Evolutionary conservation across 2,329 filamentous ascomycete species (phyloP).

Genomic region (Colletotrichum sp.): DNA sequence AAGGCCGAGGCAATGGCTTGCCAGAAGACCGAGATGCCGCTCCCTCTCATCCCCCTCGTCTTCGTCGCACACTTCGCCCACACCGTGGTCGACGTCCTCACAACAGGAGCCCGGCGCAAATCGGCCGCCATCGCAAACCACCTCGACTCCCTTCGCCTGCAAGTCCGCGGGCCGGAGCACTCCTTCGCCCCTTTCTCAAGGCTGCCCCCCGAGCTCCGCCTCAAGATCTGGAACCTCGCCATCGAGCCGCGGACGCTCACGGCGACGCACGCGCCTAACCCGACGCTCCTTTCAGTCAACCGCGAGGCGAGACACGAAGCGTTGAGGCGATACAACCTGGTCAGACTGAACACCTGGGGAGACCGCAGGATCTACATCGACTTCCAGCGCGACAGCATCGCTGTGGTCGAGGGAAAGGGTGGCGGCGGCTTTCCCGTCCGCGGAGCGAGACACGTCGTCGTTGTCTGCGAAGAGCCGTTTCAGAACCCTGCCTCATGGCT

Average conservation of each 20-base stretch:
- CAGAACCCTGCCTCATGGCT: conserved; percentile 6
- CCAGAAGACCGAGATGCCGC: conserved; percentile 2
- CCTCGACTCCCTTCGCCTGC: conserved; percentile 8
- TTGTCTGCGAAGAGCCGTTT: conserved; percentile 17
- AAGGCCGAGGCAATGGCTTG: conserved; percentile 2
- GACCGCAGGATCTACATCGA: conserved; percentile 16
- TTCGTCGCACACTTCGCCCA: conserved; percentile 19
- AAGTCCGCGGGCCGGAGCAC: conserved; percentile 12
- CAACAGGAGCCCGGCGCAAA: conserved; percentile 5
- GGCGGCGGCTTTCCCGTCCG: conserved; percentile 17
- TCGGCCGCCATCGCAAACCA: background rate
- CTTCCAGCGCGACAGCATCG: conserved; percentile 3
- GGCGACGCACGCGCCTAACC: conserved; percentile 13
- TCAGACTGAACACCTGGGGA: conserved; percentile 15
- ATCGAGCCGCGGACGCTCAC: conserved; percentile 3
- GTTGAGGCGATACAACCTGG: background rate
- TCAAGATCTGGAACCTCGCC: conserved; percentile 20
- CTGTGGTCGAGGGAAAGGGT: conserved; percentile 13
- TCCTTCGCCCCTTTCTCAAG: conserved; percentile 1
- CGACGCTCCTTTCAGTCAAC: background rate
- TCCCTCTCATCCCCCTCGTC: conserved; percentile 13
- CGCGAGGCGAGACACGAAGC: conserved; percentile 13
- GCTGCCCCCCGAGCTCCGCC: conserved; percentile 12
- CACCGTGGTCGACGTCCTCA: background rate
- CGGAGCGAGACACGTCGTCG: conserved; percentile 7